Evolutionary conservation across 1,284 basidiomycete species (phyloP).

Genomic region (Waitea zeae): DNA sequence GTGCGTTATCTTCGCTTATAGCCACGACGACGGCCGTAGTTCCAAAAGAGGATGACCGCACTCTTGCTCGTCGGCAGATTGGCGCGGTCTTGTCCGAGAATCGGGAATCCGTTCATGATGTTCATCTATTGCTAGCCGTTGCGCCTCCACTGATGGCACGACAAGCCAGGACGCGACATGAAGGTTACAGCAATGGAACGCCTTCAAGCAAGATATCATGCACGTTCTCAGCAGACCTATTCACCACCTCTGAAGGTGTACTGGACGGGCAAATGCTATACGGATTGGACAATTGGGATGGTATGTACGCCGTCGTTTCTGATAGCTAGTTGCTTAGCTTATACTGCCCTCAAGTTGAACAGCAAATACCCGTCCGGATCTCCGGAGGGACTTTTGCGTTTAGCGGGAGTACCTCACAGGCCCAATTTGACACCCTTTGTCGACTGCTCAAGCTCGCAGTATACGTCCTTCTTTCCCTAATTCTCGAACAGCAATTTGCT

Average conservation of each 20-base stretch:
- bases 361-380: constrained; percentile 13
- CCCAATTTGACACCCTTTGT: constrained; percentile 24
- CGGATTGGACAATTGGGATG: constrained; percentile 31
- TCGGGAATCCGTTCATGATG: constrained; percentile 12
- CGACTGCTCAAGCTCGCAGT: constrained; percentile 33
- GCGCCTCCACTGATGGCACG: constrained; percentile 16
- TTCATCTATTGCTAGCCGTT: constrained; percentile 32
- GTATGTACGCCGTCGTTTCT: constrained; percentile 15
- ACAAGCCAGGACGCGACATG: constrained; percentile 13
- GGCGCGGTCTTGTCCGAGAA: constrained; percentile 14
- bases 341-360: constrained; percentile 1
- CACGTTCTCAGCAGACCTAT: constrained; percentile 23
- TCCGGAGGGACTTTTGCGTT: constrained; percentile 46
- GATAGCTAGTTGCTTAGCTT: constrained; percentile 1
- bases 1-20: too few species aligned
- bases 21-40: too few species aligned
- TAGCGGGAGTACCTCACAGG: constrained; percentile 21
- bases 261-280: constrained; percentile 22
- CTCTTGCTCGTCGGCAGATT: constrained; percentile 11
- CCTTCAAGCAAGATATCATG: constrained; percentile 24
- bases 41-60: constrained; percentile 3
- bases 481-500: constrained; percentile 39
- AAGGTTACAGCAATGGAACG: constrained; percentile 23
- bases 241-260: too few species aligned
- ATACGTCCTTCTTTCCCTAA: constrained; percentile 38